phyloP scores from a whole-genome alignment of 116 monocot species.

The Cymodocea nodosa region DNA sequence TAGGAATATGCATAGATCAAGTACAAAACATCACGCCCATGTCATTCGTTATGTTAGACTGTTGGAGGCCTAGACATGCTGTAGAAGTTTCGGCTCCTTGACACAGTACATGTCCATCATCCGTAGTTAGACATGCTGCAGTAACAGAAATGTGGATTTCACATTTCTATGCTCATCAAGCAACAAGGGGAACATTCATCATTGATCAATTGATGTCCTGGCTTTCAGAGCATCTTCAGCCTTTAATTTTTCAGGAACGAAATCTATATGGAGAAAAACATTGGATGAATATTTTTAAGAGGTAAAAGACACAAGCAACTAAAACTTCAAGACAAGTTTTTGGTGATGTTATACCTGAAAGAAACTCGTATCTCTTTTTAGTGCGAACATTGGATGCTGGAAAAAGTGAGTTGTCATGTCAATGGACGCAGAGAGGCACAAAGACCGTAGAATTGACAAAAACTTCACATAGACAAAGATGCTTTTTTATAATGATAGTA shows the following conservation, averaged over 20 bases:
- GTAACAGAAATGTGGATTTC: no score
- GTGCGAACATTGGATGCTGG: constrained; percentile 4
- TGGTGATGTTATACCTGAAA: background rate
- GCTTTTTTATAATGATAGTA: no score
- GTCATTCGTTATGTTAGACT: no score
- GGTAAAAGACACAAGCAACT: background rate
- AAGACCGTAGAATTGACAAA: background rate
- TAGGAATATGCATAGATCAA: no score
- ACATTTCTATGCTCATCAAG: background rate
- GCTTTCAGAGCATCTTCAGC: constrained; percentile 10
- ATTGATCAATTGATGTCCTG: background rate
- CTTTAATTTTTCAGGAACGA: constrained; percentile 5
- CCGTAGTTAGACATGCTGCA: no score
- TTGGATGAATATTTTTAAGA: no score
- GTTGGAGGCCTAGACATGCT: no score
- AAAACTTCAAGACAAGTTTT: background rate
- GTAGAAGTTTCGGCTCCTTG: no score
- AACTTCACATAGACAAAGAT: background rate
- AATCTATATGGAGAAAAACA: constrained; percentile 3
- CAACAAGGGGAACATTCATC: background rate
- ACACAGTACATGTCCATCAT: no score
- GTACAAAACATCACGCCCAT: no score
- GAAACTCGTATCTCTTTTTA: constrained; percentile 11
- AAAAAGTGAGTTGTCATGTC: background rate
- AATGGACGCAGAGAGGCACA: background rate